Conservation (phyloP, 2,329 filamentous ascomycete species). For the Calonectria leucothoes region DNA sequence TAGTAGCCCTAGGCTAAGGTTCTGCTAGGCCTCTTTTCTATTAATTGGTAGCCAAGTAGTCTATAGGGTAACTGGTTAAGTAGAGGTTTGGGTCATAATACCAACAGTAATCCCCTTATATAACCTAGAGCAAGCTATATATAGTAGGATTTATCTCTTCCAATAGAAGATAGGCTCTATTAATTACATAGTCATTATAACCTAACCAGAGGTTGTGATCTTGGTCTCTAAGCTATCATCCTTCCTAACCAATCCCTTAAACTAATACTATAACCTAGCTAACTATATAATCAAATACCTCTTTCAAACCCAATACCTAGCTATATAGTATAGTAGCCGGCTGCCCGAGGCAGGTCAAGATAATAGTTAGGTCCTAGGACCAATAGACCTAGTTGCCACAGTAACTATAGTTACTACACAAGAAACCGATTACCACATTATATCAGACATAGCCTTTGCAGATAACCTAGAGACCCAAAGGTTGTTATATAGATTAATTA, state of each 20-base stretch:
- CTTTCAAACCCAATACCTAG: neutral
- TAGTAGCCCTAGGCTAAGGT: no score
- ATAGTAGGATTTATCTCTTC: neutral
- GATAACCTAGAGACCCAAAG: neutral
- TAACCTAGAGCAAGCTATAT: neutral
- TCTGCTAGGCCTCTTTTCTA: no score
- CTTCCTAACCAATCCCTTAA: neutral
- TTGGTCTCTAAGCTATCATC: neutral
- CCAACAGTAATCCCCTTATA: neutral
- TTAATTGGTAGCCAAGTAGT: no score
- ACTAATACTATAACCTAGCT: neutral
- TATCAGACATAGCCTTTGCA: neutral
- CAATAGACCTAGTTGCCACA: no score
- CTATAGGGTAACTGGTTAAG: no score
- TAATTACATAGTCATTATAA: neutral
- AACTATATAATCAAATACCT: neutral
- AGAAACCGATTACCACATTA: neutral
- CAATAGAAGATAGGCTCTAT: conserved; percentile 5
- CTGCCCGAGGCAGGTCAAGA: no score
- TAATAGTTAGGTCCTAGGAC: no score
- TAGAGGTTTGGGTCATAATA: no score
- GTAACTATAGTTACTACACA: no score
- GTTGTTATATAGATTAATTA: neutral
- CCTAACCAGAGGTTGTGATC: neutral
- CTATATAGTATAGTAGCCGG: no score